Percentiles rank a stretch among this genome's conserved stretches.
Conservation (phyloP, 371 early-diverging fungal species). For the Mucor saturninus region DNA sequence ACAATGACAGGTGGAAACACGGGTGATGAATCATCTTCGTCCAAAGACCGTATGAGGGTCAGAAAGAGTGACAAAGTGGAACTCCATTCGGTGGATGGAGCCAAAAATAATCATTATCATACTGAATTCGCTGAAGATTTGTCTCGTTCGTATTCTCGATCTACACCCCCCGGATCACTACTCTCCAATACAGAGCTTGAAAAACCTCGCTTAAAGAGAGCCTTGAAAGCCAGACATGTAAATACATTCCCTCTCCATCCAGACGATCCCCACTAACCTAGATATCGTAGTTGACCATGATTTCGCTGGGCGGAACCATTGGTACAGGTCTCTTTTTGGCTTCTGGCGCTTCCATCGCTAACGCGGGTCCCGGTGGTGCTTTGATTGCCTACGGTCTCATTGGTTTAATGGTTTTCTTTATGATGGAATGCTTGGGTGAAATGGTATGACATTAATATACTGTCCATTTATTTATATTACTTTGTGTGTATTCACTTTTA, state of each 20-base stretch:
- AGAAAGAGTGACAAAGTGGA: conserved; percentile 7
- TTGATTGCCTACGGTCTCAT: conserved; percentile 76
- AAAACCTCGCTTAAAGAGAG: conserved; percentile 23
- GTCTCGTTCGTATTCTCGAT: conserved; percentile 2
- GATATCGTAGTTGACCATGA: conserved; percentile 66
- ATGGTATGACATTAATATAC: conserved; percentile 55
- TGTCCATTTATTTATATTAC: no score
- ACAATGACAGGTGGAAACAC: not conserved
- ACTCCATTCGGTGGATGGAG: not conserved
- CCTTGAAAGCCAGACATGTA: conserved; percentile 36
- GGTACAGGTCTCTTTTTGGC: conserved; percentile 89
- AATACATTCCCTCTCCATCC: not conserved
- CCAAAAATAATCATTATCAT: not conserved
- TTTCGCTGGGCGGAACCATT: conserved; percentile 79
- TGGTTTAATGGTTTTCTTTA: conserved; percentile 83
- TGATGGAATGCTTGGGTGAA: conserved; percentile 84
- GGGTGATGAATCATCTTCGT: not conserved
- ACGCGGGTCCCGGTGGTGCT: conserved; percentile 83
- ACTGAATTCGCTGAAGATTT: not conserved
- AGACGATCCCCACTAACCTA: not conserved
- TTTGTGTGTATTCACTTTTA: no score
- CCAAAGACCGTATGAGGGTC: no score
- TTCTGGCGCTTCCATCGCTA: conserved; percentile 74
- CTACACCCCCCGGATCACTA: conserved; percentile 10
- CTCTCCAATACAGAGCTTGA: not conserved